These are phyloP conservation scores for Isatis tinctoria DNA, from an alignment of 345 rosid genomes.

Conservation along the genomic window DNA sequence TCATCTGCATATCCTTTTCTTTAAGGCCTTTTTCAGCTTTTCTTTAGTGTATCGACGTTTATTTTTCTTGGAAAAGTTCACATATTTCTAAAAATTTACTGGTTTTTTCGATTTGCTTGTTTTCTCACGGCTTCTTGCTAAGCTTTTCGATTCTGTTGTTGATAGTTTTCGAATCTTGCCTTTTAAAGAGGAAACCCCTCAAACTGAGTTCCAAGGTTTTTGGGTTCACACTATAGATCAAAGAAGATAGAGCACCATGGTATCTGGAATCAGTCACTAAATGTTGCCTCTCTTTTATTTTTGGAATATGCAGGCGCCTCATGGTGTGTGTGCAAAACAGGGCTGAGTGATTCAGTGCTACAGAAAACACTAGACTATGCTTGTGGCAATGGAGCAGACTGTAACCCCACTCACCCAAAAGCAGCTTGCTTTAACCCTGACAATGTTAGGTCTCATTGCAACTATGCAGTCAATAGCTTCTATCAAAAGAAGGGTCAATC, in stretches of 20 bases:
- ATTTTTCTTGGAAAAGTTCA: neutral
- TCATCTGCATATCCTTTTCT: neutral
- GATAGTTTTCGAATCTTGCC: neutral
- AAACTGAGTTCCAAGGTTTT: neutral
- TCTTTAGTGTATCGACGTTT: neutral
- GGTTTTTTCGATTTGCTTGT: neutral
- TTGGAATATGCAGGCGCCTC: slow-evolving; percentile 41
- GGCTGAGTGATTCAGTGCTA: slow-evolving; percentile 44
- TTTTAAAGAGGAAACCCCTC: neutral
- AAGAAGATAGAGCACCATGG: neutral
- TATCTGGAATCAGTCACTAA: neutral
- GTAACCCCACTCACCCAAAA: slow-evolving; percentile 52
- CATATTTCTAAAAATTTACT: neutral
- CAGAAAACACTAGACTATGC: slow-evolving; percentile 88
- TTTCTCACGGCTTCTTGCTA: neutral
- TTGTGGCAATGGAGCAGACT: slow-evolving; percentile 96
- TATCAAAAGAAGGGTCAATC: slow-evolving; percentile 77
- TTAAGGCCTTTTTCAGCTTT: neutral
- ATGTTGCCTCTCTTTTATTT: neutral
- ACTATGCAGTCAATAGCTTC: slow-evolving; percentile 86
- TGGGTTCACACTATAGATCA: neutral
- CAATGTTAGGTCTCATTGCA: slow-evolving; percentile 73
- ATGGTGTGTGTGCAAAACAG: slow-evolving; percentile 90
- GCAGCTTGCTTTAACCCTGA: slow-evolving; percentile 73
- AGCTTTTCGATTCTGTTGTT: neutral